Conservation (phyloP, 2,329 filamentous ascomycete genomes). For the Falciphora oryzae region DNA sequence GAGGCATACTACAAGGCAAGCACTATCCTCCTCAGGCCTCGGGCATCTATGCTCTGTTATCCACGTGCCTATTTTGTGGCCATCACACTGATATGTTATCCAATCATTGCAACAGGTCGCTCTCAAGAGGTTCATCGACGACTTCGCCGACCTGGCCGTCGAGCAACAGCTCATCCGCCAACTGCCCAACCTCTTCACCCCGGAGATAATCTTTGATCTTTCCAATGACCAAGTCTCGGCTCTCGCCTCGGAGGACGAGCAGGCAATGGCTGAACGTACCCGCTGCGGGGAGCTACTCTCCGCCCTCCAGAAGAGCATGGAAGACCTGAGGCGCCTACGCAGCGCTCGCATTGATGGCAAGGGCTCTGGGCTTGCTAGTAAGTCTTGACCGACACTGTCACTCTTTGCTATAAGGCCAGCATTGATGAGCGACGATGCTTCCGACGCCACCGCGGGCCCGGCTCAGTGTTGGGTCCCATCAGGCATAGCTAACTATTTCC, state of each 20-base stretch:
- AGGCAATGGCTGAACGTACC: conserved; percentile 14
- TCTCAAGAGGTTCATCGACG: conserved; percentile 22
- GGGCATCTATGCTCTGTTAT: too few relatives aligned
- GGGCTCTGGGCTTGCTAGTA: too few relatives aligned
- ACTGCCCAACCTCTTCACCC: conserved; percentile 18
- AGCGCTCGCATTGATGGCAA: too few relatives aligned
- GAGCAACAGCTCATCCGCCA: too few relatives aligned
- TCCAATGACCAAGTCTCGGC: conserved; percentile 13
- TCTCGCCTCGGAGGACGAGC: conserved; percentile 19
- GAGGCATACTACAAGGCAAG: conserved; percentile 41
- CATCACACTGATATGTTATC: neutral
- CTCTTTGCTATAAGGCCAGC: too few relatives aligned
- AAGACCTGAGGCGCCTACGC: conserved; percentile 14
- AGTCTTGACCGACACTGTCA: too few relatives aligned
- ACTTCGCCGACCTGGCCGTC: conserved; percentile 20
- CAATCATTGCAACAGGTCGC: conserved; percentile 17
- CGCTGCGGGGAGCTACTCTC: conserved; percentile 21
- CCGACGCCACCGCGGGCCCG: too few relatives aligned
- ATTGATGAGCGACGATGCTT: too few relatives aligned
- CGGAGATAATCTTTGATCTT: conserved; percentile 18
- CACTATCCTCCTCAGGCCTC: too few relatives aligned
- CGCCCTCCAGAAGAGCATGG: conserved; percentile 15
- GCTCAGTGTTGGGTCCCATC: too few relatives aligned
- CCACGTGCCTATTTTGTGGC: too few relatives aligned
- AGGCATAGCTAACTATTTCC: too few relatives aligned